phyloP scores from a whole-genome alignment of 768 basidiomycete genomes.

The Rhodosporidiobolus sp. region DNA sequence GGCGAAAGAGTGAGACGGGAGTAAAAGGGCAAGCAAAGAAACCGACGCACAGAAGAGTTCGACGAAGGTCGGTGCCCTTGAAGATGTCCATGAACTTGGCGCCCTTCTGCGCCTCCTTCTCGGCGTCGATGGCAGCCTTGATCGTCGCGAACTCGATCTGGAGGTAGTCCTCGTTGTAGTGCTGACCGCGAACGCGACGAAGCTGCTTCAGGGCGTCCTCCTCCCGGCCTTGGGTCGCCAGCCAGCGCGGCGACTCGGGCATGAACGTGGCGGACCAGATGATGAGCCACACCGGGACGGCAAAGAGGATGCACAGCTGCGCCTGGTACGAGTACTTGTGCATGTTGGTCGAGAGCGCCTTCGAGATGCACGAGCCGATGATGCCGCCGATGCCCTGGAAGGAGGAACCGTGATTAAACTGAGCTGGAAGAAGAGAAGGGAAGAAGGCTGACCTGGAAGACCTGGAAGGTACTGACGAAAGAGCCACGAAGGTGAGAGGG shows the following conservation, averaged over 20 bases:
- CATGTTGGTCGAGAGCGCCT: constrained; percentile 7
- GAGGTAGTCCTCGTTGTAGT: not conserved
- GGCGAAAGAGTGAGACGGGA: too few species aligned
- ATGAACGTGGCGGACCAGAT: not conserved
- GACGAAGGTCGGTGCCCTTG: constrained; percentile 18
- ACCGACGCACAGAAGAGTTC: constrained; percentile 29
- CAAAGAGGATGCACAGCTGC: constrained; percentile 22
- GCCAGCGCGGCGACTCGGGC: constrained; percentile 38
- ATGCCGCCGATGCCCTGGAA: constrained; percentile 9
- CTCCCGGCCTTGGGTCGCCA: constrained; percentile 18
- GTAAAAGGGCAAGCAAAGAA: not conserved
- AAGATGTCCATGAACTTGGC: constrained; percentile 22
- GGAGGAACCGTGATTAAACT: not conserved
- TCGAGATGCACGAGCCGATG: constrained; percentile 16
- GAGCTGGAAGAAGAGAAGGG: not conserved
- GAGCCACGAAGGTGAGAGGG: constrained; percentile 28
- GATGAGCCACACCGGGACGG: constrained; percentile 22
- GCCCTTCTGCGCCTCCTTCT: constrained; percentile 3
- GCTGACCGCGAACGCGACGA: not conserved
- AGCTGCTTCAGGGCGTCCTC: constrained; percentile 9
- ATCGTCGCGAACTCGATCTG: constrained; percentile 19
- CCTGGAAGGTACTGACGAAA: constrained; percentile 22
- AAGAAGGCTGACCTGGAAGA: not conserved
- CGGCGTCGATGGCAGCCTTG: constrained; percentile 3
- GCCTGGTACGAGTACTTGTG: constrained; percentile 11